These are phyloP conservation scores for Jacaranda copaia DNA, from an alignment of 257 asterid species.

Conservation along the genomic window DNA sequence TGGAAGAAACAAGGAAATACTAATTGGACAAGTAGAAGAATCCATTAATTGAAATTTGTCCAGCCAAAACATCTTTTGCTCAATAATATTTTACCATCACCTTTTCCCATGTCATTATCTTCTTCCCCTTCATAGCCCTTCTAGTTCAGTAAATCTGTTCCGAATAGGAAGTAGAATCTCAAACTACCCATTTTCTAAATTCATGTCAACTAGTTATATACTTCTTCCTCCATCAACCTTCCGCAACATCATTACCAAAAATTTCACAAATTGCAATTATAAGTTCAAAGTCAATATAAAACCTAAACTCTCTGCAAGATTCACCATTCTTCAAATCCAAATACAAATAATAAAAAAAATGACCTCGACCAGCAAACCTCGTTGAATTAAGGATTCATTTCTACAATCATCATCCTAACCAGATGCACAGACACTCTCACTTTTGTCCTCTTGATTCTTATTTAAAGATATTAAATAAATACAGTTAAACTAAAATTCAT, in stretches of 20 bases:
- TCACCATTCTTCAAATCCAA: background rate
- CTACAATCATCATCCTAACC: background rate
- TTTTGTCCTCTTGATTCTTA: too few species aligned
- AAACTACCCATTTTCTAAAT: background rate
- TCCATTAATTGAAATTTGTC: background rate
- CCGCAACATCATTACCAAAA: background rate
- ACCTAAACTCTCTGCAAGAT: background rate
- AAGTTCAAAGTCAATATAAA: background rate
- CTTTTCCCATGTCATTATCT: background rate
- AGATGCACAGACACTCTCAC: background rate
- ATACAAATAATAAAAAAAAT: background rate
- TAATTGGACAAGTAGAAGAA: constrained; percentile 11
- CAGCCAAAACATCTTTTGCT: background rate
- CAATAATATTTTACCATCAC: background rate
- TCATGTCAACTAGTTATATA: background rate
- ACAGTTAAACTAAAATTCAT: background rate
- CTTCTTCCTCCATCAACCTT: background rate
- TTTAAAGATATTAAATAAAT: background rate
- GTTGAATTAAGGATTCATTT: constrained; percentile 1
- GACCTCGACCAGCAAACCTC: background rate
- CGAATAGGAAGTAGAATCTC: background rate
- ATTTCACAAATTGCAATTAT: constrained; percentile 3
- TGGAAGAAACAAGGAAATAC: background rate
- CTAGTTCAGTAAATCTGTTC: constrained; percentile 2
- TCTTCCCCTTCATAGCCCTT: background rate